Base-by-base conservation (phyloP, 2,329 filamentous ascomycete species). In the Scedosporium dehoogii region DNA sequence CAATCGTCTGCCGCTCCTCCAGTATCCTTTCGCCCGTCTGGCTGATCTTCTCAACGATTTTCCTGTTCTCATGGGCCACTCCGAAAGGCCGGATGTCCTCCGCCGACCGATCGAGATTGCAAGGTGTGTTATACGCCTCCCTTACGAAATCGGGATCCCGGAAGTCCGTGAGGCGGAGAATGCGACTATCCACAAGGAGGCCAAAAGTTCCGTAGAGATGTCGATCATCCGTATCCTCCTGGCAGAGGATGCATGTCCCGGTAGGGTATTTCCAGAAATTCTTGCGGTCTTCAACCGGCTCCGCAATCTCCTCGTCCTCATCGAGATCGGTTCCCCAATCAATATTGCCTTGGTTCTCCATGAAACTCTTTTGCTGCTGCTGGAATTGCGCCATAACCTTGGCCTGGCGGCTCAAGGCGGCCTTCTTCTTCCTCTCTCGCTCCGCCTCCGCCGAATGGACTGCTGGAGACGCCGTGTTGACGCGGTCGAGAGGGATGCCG, bases 361-460 rank as follows among this genome's bases (percentile, higher is more conserved):
- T 78, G 75, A 99, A 99, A 69, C 86, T 94, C 75, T 96, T 93
- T 72, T 97, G 96, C 71, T 99, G 93, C 71, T 96, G 89, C 72
- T 97, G 94, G 75, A 99, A 97, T 71, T 97, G 92, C 1, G 92
- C 94, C 92, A 99, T 97, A 38, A 99, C 91, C 70, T 86, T 89
- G 1, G 92, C 92, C 74, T 97, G 92, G 23, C 94, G 86, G 68
- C 92, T 93, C 48, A 92, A 76, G 0, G 94, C 94, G 60, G 93
- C 90, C 74, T 90, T 89, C 80, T 97, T 99, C 78, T 93, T 96
- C 64, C 85, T 79, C 73, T 93, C 90, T 16, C 85, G 83, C 70
- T 93, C 90, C 67, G 88, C 88, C 64, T 90, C 87, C 44, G 81
- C 85, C 5, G 84, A 80, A 61, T 80, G 82, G 62, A 79, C 82